phyloP scores from a whole-genome alignment of 2,329 filamentous ascomycete genomes.

The Diaporthe aspalathi region DNA sequence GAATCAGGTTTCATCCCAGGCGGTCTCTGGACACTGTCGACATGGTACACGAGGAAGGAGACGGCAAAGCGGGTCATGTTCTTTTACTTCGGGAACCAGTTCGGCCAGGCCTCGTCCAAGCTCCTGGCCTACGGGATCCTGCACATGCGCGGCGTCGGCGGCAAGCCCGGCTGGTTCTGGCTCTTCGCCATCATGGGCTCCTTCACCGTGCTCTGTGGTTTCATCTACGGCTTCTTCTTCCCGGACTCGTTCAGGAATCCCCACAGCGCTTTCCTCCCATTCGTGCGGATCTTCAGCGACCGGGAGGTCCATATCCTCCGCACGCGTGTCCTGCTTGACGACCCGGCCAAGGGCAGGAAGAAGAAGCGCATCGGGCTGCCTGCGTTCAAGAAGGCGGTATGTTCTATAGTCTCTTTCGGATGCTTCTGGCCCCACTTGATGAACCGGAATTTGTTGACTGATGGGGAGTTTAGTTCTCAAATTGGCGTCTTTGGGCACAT shows the following conservation, averaged over 20 bases:
- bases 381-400: conserved; percentile 50
- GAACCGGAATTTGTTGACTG: background rate
- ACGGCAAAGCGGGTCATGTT: conserved; percentile 58
- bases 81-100: conserved; percentile 59
- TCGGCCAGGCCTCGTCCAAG: conserved; percentile 53
- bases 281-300: conserved; percentile 34
- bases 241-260: conserved; percentile 41
- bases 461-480: conserved; percentile 51
- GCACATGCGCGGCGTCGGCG: conserved; percentile 48
- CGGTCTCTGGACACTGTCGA: conserved; percentile 59
- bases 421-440: too few species aligned
- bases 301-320: conserved; percentile 49
- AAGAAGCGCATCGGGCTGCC: conserved; percentile 46
- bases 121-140: conserved; percentile 57
- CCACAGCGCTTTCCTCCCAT: conserved; percentile 26
- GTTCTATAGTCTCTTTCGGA: conserved; percentile 21
- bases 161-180: conserved; percentile 51
- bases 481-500: conserved; percentile 65
- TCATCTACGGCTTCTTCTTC: conserved; percentile 48
- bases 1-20: conserved; percentile 61
- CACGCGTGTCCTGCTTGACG: conserved; percentile 49
- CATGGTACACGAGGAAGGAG: conserved; percentile 60
- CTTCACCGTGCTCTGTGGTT: conserved; percentile 50
- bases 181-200: conserved; percentile 47
- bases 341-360: conserved; percentile 50